A percentile compares a stretch with the other conserved stretches of the same genome.
Evolutionary conservation across 345 rosid genomes (phyloP).

Genomic region (Carallia pectinifolia): DNA sequence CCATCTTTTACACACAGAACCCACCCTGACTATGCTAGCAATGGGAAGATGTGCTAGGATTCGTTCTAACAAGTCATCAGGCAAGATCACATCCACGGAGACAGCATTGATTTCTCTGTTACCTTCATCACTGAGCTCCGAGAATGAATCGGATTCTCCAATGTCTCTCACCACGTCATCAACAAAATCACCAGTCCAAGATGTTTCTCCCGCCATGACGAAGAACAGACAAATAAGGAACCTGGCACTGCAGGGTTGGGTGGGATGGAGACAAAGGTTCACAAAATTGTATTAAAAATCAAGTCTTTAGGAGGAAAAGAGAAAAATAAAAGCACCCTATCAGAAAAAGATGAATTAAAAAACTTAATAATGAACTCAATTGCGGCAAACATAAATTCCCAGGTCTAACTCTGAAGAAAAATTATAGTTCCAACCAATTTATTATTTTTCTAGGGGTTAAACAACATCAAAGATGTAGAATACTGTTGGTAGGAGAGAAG

Average conservation of each 20-base stretch:
- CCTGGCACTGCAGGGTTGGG: neutral
- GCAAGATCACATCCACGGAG: conserved; percentile 71
- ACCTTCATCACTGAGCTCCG: conserved; percentile 66
- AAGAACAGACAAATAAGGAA: neutral
- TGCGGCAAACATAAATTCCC: neutral
- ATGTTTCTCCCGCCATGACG: conserved; percentile 70
- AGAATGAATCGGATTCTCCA: conserved; percentile 46
- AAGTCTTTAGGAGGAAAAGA: neutral
- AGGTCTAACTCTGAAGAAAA: no score
- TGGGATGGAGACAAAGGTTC: neutral
- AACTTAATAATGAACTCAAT: neutral
- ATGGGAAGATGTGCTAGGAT: conserved; percentile 82
- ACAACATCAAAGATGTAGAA: neutral
- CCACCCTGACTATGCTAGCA: conserved; percentile 85
- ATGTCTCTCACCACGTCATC: conserved; percentile 51
- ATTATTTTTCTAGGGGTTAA: no score
- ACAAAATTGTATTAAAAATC: neutral
- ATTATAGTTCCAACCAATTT: no score
- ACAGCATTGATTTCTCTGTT: conserved; percentile 47
- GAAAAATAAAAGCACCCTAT: neutral
- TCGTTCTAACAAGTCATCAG: conserved; percentile 82
- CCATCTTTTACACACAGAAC: conserved; percentile 93
- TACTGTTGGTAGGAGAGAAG: neutral
- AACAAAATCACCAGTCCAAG: conserved; percentile 59
- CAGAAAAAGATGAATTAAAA: neutral